Base-by-base conservation (phyloP, 2,329 filamentous ascomycete genomes). In the Mycosphaerella arachidis region DNA sequence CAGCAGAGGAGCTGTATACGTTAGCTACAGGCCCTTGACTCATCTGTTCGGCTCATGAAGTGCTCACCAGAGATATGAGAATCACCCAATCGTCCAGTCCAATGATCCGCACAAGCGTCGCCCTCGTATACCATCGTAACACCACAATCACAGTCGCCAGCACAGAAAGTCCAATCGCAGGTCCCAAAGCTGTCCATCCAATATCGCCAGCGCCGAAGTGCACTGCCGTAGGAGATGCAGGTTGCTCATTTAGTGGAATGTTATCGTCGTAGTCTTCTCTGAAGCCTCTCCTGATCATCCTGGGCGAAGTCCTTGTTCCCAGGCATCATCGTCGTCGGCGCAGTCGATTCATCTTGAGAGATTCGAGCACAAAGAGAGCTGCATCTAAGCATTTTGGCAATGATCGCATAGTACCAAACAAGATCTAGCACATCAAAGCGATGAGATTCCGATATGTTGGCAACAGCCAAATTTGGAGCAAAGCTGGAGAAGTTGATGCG, bases 11-110 rank as follows among this genome's bases (percentile, higher is more conserved):
- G 56, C 68, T 70, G 48, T 6, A 30, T 13, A 12, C 10, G 30
- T 61, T n/a, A 55, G 56, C 50, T 43, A 1, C 16, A 45, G 20
- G 29, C 5, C 2, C 24, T 20, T 4, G 27, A 33, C 24, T 43
- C 27, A 29, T 27, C 20, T 27, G 58, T 24, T 8, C 29, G 46
- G 12, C n/a, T 27, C 18, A 10, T 8, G 9, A 16, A 37, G 27
- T 6, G 63, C 70, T 58, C 60, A 75, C 72, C 57, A 73, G 61
- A n/a, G 74, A 72, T 3, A 72, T 53, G 9, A 73, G 53, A 29
- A 77, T 75, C 7, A 73, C 67, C 55, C 67, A 68, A 62, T 77
- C 74, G 64, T 77, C 75, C 40, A 69, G 60, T 10, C 74, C 75
- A 16, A 73, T 31, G 27, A 69, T 67, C 6, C 67, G 67, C 7